Base-by-base conservation (phyloP, 495 filamentous ascomycete species). In the Hapsidospora chrysogenum region DNA sequence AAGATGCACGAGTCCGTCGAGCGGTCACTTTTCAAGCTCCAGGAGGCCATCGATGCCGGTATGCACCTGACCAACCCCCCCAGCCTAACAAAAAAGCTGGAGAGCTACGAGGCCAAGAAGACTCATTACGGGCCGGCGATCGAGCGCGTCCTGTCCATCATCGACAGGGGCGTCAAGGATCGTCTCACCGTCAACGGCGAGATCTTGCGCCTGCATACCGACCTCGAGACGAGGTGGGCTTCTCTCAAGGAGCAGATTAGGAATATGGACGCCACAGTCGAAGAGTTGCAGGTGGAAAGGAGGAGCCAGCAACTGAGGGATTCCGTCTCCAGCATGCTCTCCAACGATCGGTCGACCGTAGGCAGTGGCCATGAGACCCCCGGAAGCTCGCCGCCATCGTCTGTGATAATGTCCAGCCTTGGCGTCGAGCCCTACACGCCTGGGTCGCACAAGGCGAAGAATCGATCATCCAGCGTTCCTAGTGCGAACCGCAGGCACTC, bases 1-100 rank as follows among this genome's bases (percentile, higher is more conserved):
- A 87, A 92, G 52, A 85, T 97, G 82, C 84, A 80, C 45, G 83
- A 92, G 39, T 92, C 84, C 2, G 79, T 96, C 3, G 80, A 85
- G 42, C 68, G 85, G 37, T 87, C 84, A 50, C 74, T 87, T 37
- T 58, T 52, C 23, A 92, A 87, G 49, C 63, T 97, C 15, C 74
- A 74, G 40, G 86, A 95, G 47, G 77, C 73, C 14, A 56, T 87
- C 11, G 85, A 93, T 43, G 58, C 68, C 3, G 76, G 75, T 15
- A 65, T 74, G 40, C 76, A 85, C 30, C 51, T 82, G 15, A 76
- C 74, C 18, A 80, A 80, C 40, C 69, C 68, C 15, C 58, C 72
- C 0, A 56, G 60, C 1, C 64, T 85, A 46, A 66, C 66, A 35
- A 86, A 84, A 56, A 85, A 79, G 50, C 75, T 92, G 16, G 85